Base-by-base conservation (phyloP, 2,329 filamentous ascomycete species). In the Helotiales sp. region DNA sequence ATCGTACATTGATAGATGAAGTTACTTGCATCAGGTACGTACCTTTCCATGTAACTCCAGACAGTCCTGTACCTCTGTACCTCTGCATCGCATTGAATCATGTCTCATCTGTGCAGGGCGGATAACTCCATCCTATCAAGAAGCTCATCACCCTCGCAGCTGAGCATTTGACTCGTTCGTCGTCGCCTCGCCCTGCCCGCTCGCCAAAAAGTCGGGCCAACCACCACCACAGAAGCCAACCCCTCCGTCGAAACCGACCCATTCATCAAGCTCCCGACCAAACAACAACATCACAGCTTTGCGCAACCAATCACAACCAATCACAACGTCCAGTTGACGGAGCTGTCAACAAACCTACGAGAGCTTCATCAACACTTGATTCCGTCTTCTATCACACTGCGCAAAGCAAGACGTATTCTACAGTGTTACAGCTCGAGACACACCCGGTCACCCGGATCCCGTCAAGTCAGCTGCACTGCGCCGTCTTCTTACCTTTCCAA, bases 261-360 rank as follows among this genome's bases (percentile, higher is more conserved):
- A 37, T 52, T 43, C 60, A 54, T 54, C 66, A 62, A 67, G 63
- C 64, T 57, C 65, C 62, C 49, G 32, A 43, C 17, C 24, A 22
- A 24, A 55, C 24, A 61, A 47, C 61, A 61, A 64, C 61, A 63
- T 49, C 62, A 57, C 24, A 66, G 57, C 67, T 47, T 60, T 57
- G 43, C 57, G 40, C 55, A 59, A 63, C 71, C 71, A 73, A 73
- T 73, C 71, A 73, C 55, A 59, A 63, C 71, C 71, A 73, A 73
- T 73, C 71, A 73, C 61, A 61, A 62, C 45, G 28, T 34, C 26
- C 30, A 34, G 26, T 49, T 50, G 20, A 45, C 26, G 26, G 32
- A 69, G 65, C 65, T 71, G 61, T 71, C 65, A 71, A 72, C 71
- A 71, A 69, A 62, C 69, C 65, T 61, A 15, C 49, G 52, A 17